Percentiles rank a stretch among this genome's conserved stretches.
Conservation (phyloP, 192 early-diverging fungal genomes). For the Umbelopsis ramanniana region DNA sequence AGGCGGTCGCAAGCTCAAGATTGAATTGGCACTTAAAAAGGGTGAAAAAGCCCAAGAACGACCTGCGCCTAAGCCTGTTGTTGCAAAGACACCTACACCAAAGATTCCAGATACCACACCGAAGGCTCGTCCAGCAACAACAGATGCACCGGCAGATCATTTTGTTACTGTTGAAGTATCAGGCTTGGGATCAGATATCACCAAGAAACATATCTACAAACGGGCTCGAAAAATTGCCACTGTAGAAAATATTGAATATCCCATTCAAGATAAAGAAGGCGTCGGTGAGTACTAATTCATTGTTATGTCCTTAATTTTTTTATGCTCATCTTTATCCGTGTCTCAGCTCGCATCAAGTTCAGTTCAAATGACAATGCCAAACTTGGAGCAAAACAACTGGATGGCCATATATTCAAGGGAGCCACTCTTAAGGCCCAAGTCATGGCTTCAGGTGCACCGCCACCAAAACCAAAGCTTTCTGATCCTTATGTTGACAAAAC, state of each 20-base stretch:
- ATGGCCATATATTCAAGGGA: constrained; percentile 81
- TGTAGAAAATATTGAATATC: constrained; percentile 68
- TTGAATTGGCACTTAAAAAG: constrained; percentile 79
- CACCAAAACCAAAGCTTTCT: constrained; percentile 15
- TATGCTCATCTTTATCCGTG: constrained; percentile 24
- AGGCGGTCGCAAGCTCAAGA: constrained; percentile 67
- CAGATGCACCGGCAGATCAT: constrained; percentile 38
- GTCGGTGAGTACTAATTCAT: constrained; percentile 45
- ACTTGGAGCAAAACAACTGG: constrained; percentile 62
- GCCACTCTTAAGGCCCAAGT: constrained; percentile 55
- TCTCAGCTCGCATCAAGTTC: constrained; percentile 55
- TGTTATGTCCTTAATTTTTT: constrained; percentile 3
- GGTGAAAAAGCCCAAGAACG: constrained; percentile 21
- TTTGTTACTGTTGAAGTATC: constrained; percentile 57
- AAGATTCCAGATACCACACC: constrained; percentile 42
- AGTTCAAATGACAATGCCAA: constrained; percentile 47
- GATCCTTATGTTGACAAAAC: constrained; percentile 55
- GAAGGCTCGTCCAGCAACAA: constrained; percentile 26
- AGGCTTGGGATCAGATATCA: constrained; percentile 58
- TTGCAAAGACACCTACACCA: constrained; percentile 38
- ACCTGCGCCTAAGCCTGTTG: constrained; percentile 30
- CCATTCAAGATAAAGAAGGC: constrained; percentile 47
- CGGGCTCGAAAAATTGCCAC: constrained; percentile 65
- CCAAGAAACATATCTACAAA: constrained; percentile 79
- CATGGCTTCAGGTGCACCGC: constrained; percentile 39